Percentiles rank a stretch among this genome's conserved stretches.
Conservation (phyloP, 2,329 filamentous ascomycete species). For the Aureobasidium sp. region DNA sequence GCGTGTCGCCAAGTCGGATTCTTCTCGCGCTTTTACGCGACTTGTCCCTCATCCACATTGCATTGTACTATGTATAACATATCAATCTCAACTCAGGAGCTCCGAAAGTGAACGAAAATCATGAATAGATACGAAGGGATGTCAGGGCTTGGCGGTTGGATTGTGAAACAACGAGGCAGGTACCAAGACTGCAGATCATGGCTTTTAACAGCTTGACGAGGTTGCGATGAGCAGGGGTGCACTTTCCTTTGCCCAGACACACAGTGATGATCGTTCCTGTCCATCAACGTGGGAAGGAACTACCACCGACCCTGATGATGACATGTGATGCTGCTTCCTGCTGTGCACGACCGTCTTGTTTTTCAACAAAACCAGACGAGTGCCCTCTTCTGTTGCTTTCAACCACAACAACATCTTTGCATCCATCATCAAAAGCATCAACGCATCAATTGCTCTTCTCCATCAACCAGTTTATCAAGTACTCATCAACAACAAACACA, state of each 20-base stretch:
- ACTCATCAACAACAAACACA: neutral
- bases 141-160: neutral
- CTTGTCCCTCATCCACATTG: neutral
- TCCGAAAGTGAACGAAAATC: neutral
- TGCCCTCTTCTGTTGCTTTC: neutral
- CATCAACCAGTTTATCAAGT: neutral
- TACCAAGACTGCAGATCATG: neutral
- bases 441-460: neutral
- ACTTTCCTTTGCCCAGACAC: neutral
- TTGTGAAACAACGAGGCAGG: constrained; percentile 1
- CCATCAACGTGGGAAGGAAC: neutral
- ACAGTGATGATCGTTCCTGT: neutral
- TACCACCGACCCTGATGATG: neutral
- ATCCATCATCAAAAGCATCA: neutral
- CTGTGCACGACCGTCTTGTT: neutral
- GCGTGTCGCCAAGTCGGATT: constrained; percentile 3
- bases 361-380: neutral
- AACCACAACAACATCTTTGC: neutral
- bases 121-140: neutral
- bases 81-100: neutral
- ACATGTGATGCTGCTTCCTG: neutral
- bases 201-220: neutral
- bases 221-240: constrained; percentile 3
- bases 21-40: neutral
- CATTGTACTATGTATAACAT: neutral